phyloP scores from a whole-genome alignment of 441 rosid genomes.

The Mallotus japonicus region DNA sequence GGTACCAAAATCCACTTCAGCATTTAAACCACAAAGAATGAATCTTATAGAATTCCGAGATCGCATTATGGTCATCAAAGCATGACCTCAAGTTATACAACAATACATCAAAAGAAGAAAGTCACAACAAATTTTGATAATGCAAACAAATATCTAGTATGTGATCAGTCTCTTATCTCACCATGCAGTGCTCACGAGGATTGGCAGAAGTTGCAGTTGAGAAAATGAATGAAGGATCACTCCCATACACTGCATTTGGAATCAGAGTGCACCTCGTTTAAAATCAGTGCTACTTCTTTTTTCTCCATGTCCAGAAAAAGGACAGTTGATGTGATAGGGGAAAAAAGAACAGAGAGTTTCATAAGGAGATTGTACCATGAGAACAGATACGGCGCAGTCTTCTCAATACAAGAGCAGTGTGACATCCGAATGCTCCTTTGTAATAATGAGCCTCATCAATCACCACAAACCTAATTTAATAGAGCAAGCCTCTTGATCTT shows the following conservation, averaged over 20 bases:
- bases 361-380: constrained; percentile 53
- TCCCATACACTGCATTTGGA: constrained; percentile 66
- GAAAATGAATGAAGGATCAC: constrained; percentile 79
- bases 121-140: neutral
- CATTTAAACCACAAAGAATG: neutral
- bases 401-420: constrained; percentile 91
- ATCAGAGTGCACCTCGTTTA: constrained; percentile 19
- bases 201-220: constrained; percentile 97
- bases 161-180: constrained; percentile 34
- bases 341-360: neutral
- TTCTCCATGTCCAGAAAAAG: constrained; percentile 9
- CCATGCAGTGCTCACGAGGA: constrained; percentile 94
- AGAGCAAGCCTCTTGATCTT: constrained; percentile 17
- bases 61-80: neutral
- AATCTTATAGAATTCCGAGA: neutral
- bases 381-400: constrained; percentile 85
- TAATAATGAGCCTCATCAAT: constrained; percentile 96
- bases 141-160: neutral
- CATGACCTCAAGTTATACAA: neutral
- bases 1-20: neutral
- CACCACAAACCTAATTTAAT: constrained; percentile 62
- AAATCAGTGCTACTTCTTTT: neutral
- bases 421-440: constrained; percentile 98
- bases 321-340: neutral
- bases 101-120: neutral